phyloP scores from a whole-genome alignment of 2,329 filamentous ascomycete genomes.

The Calonectria crousiana region DNA sequence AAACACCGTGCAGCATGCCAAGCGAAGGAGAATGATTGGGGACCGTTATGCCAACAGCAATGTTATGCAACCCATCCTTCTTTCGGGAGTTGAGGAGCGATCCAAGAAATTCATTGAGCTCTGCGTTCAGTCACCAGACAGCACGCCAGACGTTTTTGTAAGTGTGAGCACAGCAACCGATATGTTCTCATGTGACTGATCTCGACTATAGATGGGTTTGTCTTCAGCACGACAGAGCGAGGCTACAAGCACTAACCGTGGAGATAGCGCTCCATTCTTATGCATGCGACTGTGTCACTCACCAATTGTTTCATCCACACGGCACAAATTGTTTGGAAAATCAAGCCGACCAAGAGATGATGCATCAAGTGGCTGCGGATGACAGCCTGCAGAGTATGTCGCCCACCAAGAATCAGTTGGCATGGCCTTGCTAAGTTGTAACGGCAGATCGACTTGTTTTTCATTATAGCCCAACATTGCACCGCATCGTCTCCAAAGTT shows the following conservation, averaged over 20 bases:
- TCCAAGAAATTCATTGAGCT: conserved; percentile 67
- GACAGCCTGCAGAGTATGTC: conserved; percentile 73
- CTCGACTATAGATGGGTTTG: conserved; percentile 46
- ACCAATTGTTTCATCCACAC: conserved; percentile 77
- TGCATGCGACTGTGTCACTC: conserved; percentile 78
- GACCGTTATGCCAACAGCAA: conserved; percentile 79
- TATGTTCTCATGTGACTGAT: conserved; percentile 23
- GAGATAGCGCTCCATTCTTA: conserved; percentile 69
- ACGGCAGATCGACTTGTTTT: conserved; percentile 67
- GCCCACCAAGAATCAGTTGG: background rate
- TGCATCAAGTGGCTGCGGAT: conserved; percentile 77
- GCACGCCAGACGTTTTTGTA: conserved; percentile 72
- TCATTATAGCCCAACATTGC: conserved; percentile 67
- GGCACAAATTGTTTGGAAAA: conserved; percentile 71
- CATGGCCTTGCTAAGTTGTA: conserved; percentile 22
- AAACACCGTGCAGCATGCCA: conserved; percentile 64
- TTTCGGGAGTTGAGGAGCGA: conserved; percentile 69
- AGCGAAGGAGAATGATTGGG: conserved; percentile 72
- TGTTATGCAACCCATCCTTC: conserved; percentile 66
- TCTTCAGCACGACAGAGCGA: background rate
- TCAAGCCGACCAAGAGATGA: conserved; percentile 70
- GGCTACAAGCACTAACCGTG: conserved; percentile 32
- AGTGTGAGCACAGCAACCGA: conserved; percentile 26
- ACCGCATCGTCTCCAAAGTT: conserved; percentile 59
- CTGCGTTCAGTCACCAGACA: conserved; percentile 59